Percentiles rank a stretch among this genome's conserved stretches.
Conservation (phyloP, 345 rosid genomes). For the Aquilaria malaccensis region DNA sequence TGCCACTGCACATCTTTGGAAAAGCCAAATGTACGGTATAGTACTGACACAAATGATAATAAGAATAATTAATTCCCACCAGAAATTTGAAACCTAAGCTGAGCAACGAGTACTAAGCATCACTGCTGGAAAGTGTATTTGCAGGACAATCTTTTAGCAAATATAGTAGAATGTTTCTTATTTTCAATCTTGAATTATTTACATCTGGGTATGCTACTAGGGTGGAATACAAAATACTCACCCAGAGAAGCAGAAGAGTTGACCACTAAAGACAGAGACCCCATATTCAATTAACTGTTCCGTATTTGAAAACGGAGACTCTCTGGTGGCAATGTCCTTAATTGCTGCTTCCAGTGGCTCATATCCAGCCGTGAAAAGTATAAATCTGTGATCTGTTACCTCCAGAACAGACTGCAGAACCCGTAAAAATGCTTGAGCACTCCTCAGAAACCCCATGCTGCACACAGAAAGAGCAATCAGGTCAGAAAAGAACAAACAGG, state of each 20-base stretch:
- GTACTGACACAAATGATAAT: conserved; percentile 31
- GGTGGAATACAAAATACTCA: conserved; percentile 20
- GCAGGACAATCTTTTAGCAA: not conserved
- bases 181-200: not conserved
- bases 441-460: conserved; percentile 58
- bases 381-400: conserved; percentile 40
- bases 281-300: conserved; percentile 27
- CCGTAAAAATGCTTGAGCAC: conserved; percentile 43
- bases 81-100: not conserved
- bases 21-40: conserved; percentile 69
- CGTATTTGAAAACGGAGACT: conserved; percentile 16
- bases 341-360: conserved; percentile 47
- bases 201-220: not conserved
- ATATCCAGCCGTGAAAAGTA: conserved; percentile 50
- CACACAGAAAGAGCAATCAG: conserved; percentile 12
- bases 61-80: conserved; percentile 13
- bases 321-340: conserved; percentile 19
- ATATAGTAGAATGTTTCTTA: not conserved
- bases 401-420: conserved; percentile 35
- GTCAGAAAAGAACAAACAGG: conserved; percentile 7
- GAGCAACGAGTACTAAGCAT: no score
- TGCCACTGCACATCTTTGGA: conserved; percentile 62
- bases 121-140: not conserved
- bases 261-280: conserved; percentile 31
- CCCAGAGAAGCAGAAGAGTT: conserved; percentile 55